Percentiles rank a stretch among this genome's conserved stretches.
phyloP scores from a whole-genome alignment of 73 alveolate genomes.

The Stentor coeruleus region DNA sequence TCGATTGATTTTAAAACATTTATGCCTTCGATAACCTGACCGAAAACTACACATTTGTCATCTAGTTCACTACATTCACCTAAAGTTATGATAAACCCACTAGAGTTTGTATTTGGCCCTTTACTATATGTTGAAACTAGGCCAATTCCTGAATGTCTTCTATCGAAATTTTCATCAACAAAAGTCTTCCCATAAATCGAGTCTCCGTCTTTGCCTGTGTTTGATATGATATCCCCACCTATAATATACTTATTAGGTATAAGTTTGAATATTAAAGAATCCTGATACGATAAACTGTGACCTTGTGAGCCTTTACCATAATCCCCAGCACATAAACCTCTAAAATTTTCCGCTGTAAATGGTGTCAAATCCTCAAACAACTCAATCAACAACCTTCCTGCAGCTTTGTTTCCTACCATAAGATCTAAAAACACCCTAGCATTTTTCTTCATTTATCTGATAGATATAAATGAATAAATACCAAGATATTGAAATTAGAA shows the following conservation, averaged over 20 bases:
- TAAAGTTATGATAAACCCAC: constrained; percentile 47
- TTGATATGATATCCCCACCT: constrained; percentile 90
- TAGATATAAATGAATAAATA: constrained; percentile 1
- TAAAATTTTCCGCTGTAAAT: constrained; percentile 84
- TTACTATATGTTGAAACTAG: constrained; percentile 84
- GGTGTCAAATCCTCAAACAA: constrained; percentile 82
- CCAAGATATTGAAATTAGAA: not conserved
- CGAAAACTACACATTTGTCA: constrained; percentile 88
- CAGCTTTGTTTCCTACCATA: constrained; percentile 46
- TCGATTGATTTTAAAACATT: constrained; percentile 74
- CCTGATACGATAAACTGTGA: constrained; percentile 25
- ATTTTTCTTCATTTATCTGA: not conserved
- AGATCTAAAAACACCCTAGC: constrained; percentile 46
- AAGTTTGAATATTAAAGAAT: constrained; percentile 66
- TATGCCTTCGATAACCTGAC: constrained; percentile 84
- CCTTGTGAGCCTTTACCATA: constrained; percentile 65
- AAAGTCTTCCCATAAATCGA: constrained; percentile 85
- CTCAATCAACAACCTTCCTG: constrained; percentile 86
- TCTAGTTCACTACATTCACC: constrained; percentile 55
- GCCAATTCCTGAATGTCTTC: constrained; percentile 76
- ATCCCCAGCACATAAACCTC: constrained; percentile 94
- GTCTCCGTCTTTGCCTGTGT: constrained; percentile 89
- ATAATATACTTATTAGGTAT: constrained; percentile 76
- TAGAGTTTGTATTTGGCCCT: constrained; percentile 88
- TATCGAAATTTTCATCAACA: constrained; percentile 82